Percentiles rank a stretch among this genome's conserved stretches.
These are phyloP conservation scores for Pharus latifolius DNA, from an alignment of 176 grass and related monocot species.

Conservation along the genomic window DNA sequence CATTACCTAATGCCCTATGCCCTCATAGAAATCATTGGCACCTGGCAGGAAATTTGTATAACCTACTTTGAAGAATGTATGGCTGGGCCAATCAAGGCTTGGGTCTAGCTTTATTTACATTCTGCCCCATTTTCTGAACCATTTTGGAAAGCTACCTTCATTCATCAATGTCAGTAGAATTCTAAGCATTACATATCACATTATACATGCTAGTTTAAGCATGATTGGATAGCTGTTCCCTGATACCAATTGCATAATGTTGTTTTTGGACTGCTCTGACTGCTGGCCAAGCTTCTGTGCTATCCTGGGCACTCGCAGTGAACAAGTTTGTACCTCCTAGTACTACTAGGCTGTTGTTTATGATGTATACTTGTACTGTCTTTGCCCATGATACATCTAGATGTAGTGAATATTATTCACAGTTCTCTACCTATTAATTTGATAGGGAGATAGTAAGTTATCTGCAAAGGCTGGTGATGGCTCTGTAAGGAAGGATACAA, in stretches of 20 bases:
- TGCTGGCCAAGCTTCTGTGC: neutral
- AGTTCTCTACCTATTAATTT: neutral
- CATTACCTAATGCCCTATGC: neutral
- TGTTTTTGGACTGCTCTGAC: neutral
- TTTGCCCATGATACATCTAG: neutral
- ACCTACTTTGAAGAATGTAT: neutral
- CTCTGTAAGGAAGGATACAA: conserved; percentile 59
- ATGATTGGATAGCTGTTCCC: neutral
- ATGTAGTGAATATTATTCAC: neutral
- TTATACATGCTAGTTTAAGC: neutral
- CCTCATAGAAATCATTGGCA: neutral
- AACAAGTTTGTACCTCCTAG: neutral
- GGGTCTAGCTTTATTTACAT: too few species aligned
- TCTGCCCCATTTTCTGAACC: neutral
- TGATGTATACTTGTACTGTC: neutral
- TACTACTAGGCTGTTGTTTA: neutral
- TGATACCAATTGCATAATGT: neutral
- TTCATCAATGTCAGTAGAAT: neutral
- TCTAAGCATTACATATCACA: neutral
- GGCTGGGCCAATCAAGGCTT: neutral
- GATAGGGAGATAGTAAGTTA: conserved; percentile 84
- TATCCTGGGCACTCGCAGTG: neutral
- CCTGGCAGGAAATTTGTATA: neutral
- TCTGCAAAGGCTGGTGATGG: conserved; percentile 70
- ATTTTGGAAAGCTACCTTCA: neutral